phyloP scores from a whole-genome alignment of 176 grass and related monocot species.

The Calamus simplicifolius region DNA sequence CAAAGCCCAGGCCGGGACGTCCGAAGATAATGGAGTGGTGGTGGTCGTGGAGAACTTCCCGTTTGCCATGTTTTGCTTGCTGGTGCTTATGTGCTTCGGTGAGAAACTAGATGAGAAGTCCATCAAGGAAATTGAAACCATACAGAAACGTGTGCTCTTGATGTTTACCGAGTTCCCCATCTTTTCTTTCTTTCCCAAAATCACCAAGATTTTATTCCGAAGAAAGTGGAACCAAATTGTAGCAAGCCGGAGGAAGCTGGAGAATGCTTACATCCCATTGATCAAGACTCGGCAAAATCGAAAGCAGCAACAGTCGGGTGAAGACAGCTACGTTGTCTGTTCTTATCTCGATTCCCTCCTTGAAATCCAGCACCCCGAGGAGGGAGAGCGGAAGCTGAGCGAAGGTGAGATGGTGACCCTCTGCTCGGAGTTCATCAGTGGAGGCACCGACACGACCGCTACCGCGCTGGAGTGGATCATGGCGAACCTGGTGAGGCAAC shows the following conservation, averaged over 20 bases:
- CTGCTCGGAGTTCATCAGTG: constrained; percentile 55
- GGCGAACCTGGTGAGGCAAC: constrained; percentile 42
- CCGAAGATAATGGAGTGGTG: constrained; percentile 7
- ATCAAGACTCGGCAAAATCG: constrained; percentile 5
- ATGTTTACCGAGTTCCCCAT: constrained; percentile 19
- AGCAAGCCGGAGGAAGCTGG: constrained; percentile 16
- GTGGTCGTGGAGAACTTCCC: constrained; percentile 26
- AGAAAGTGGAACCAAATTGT: constrained; percentile 20
- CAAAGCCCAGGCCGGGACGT: background rate
- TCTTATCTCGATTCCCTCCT: constrained; percentile 42
- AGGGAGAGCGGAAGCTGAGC: constrained; percentile 22
- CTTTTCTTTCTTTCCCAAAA: constrained; percentile 42
- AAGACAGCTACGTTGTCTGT: background rate
- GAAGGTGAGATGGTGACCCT: constrained; percentile 31
- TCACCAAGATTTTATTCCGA: constrained; percentile 50
- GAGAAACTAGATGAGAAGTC: constrained; percentile 14
- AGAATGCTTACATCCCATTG: constrained; percentile 30
- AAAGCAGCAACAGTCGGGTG: background rate
- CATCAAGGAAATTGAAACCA: constrained; percentile 29
- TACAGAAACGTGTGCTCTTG: constrained; percentile 2
- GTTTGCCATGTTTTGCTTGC: constrained; percentile 48
- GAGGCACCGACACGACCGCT: constrained; percentile 29
- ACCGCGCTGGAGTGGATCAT: constrained; percentile 66
- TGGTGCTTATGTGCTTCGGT: constrained; percentile 60
- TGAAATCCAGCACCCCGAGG: constrained; percentile 13